Base-by-base conservation (phyloP, 1,284 basidiomycete species). In the Papiliotrema terrestris region DNA sequence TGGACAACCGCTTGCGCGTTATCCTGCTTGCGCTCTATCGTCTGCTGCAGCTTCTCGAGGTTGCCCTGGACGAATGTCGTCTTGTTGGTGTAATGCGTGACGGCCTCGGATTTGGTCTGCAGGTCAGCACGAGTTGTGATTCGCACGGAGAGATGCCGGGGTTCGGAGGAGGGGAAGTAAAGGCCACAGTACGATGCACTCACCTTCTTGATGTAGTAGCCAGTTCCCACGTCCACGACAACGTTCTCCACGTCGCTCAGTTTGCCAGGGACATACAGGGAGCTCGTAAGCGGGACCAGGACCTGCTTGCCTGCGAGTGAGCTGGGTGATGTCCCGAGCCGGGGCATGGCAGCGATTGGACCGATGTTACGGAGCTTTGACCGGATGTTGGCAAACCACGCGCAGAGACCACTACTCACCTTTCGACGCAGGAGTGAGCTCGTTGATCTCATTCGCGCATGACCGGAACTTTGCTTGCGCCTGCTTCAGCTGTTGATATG, bases 201-300 rank as follows among this genome's bases (percentile, higher is more conserved):
- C 53, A 91, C 93, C 83, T 97, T 98, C 75, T 91, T 87, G 19
- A 98, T 87, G 69, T 88, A 98, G 78, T 97, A 98, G 0, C 95
- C 95, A 0, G 95, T 98, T 2, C 95, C 95, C 32, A 98, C 83
- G 72, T 98, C 95, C 19, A 98, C 86, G 56, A 98, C 87, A 47
- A 98, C 93, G 62, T 91, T 84, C 48, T 92, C 87, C 1, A 84
- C 76, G 70, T 97, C 88, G 25, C 81, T 81, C 36, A 98, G 81
- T 76, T 87, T 92, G 29, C 94, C 95, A 1, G 94, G 92, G 15
- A 98, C 89, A 72, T 98, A 98, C 3, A 98, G 82, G 1, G 92
- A 96, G 73, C 89, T 91, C 11, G 93, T 97, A 48, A 98, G 78
- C 2, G 95, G 95, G 1, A 98, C 89, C 20, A 98, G 82, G 57